Base-by-base conservation (phyloP, 345 rosid species). In the Brassica cretica region DNA sequence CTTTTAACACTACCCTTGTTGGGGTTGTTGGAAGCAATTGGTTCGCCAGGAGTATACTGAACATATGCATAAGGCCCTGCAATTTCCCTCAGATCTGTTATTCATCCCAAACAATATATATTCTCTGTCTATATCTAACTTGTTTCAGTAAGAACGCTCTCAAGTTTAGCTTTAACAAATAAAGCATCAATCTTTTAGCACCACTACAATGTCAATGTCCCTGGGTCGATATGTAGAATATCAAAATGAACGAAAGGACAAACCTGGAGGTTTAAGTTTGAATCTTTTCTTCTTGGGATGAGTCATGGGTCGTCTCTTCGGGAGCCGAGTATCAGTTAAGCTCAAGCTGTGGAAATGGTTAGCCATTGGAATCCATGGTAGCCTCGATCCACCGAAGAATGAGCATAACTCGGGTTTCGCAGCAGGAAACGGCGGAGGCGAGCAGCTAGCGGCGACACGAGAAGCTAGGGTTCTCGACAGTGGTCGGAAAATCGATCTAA, bases 61-160 rank as follows among this genome's bases (percentile, higher is more conserved):
- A 90, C 90, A 89, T 93, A 92, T 39, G 94, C 94, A 86, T 86
- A 88, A 0, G 98, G 96, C 18, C 97, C 97, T 90, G 86, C 86
- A 89, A 62, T 79, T 14, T 33, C 32, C 39, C 44, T 21, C 21
- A 69, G 37, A 51, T 72, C 33, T 27, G 6, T 75, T 55, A 59
- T 35, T 76, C 68, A 76, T 32, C 73, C 7, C 21, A 62, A n/a
- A 75, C 75, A 18, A 8, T 8, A 66, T 64, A 39, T 80, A 35
- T 35, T 32, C 55, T 12, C 32, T 35, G 0, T 7, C 70, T 53
- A 44, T 18, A 30, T 66, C 30, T 5, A 33, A 33, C 37, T 33
- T 33, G 24, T 21, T 14, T 7, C 46, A 65, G 9, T 2, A 78
- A 41, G 1, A 51, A 12, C 49, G 33, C 30, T 10, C 8, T 6